Base-by-base conservation (phyloP, 1,284 basidiomycete species). In the Puccinia triticina region DNA sequence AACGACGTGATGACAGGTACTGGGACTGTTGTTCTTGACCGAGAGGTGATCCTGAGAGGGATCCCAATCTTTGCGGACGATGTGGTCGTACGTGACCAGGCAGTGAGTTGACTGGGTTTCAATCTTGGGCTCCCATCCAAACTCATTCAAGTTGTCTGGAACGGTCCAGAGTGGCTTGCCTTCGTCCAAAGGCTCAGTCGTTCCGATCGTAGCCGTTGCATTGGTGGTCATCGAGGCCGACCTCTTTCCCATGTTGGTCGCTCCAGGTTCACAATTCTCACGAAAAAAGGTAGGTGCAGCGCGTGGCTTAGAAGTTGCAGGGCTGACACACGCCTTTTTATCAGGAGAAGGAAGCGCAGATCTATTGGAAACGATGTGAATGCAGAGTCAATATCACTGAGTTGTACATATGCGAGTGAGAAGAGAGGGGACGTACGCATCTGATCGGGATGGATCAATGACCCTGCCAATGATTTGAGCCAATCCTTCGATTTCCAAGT, bases 91-190 rank as follows among this genome's bases (percentile, higher is more conserved):
- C 21, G 86, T 86, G 1, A 85, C 84, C 40, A 86, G 83, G 8
- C 85, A 84, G 29, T 83, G 53, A 5, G 79, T 83, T 12, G 86
- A 85, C 32, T 82, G 75, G 40, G 77, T 86, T 85, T 55, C 84
- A 82, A 64, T 77, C 83, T 55, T 66, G 84, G 92, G 94, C 0
- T 92, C 90, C 2, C 90, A 90, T 83, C 91, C 91, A n/a, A 90
- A 89, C 86, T 97, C 94, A 0, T 91, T 89, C 12, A 93, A 86
- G 0, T 87, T 85, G 85, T 98, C 94, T 0, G 95, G 95, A 23
- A 93, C 86, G 5, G 88, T 88, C 96, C 96, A 99, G 4, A 96
- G 87, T 2, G 90, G 89, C 74, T 90, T 89, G 61, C 89, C 88
- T 7, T 88, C 85, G 84, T 88, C 89, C 32, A 34, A 50, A 72